phyloP scores from a whole-genome alignment of 1,139 yeast genomes.

The Lodderomyces pseudojiufengensis region DNA sequence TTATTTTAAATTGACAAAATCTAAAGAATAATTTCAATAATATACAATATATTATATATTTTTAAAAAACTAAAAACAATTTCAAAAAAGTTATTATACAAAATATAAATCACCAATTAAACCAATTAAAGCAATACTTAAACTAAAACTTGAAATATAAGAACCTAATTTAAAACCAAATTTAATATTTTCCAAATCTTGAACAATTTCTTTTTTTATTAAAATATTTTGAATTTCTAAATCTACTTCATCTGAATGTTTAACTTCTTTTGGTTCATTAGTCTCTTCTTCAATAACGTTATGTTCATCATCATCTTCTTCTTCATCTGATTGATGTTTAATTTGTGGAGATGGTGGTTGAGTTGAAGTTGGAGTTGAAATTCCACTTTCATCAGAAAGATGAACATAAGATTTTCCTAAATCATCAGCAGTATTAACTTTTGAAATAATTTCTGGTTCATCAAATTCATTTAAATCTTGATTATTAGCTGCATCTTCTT shows the following conservation, averaged over 20 bases:
- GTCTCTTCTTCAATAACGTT: slow-evolving; percentile 23
- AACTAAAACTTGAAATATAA: slow-evolving; percentile 39
- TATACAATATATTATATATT: too few species aligned
- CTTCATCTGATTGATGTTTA: slow-evolving; percentile 8
- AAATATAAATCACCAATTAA: slow-evolving; percentile 45
- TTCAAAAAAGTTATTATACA: slow-evolving; percentile 14
- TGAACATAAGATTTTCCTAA: slow-evolving; percentile 51
- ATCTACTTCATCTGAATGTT: slow-evolving; percentile 27
- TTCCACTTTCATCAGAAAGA: slow-evolving; percentile 42
- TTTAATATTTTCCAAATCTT: slow-evolving; percentile 29
- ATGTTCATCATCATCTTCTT: slow-evolving; percentile 16
- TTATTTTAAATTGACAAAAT: too few species aligned
- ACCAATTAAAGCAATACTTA: slow-evolving; percentile 44
- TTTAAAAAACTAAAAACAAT: too few species aligned
- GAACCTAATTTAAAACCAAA: slow-evolving; percentile 33
- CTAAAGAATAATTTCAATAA: too few species aligned
- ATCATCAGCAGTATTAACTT: slow-evolving; percentile 20
- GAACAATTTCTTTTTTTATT: slow-evolving; percentile 36
- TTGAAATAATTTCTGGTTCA: slow-evolving; percentile 11
- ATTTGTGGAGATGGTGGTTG: slow-evolving; percentile 11
- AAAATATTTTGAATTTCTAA: slow-evolving; percentile 41
- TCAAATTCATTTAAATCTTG: slow-evolving; percentile 10
- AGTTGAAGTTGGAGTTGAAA: slow-evolving; percentile 19
- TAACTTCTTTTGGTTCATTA: slow-evolving; percentile 15
- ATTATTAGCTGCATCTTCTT: neutral